Base-by-base conservation (phyloP, 2,329 filamentous ascomycete genomes). In the Fusarium sp. region DNA sequence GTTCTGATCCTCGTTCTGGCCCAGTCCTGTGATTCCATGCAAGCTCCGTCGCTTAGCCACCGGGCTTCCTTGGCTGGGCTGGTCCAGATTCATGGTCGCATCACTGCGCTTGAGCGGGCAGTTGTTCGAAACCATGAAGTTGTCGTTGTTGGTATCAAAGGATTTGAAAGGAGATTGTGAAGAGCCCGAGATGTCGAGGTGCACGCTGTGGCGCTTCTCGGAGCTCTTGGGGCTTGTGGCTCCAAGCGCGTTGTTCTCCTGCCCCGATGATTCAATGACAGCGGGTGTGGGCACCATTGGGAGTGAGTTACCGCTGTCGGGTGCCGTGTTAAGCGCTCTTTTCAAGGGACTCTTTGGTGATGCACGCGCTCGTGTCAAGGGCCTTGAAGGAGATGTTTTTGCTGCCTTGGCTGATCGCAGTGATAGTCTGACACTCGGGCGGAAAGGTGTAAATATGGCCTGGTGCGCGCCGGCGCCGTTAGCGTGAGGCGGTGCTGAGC, bases 81-180 rank as follows among this genome's bases (percentile, higher is more conserved):
- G 93, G 78, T 97, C 95, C 58, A 97, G 85, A 79, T 94, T 95
- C 93, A 97, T 96, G 61, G 93, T 92, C 50, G 94, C 93, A 85
- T 98, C 96, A 80, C 93, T 96, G 77, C 97, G 92, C 87, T 98
- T 98, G 76, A 98, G 85, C 6, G 96, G 95, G 80, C 96, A 98
- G 7, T 93, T 91, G 37, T 77, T 80, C 38, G 80, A 74, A 57
- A 78, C 73, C 80, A 81, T 81, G 63, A 76, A 78, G 64, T 71
- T 70, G 33, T 83, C 80, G 60, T 64, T 76, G 57, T 83, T 85
- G 20, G 81, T 81, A 61, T 90, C 89, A 17, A 86, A 79, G n/a
- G 89, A 81, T 72, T 88, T 88, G 50, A 88, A 82, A 15, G 85
- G 82, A 69, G 86, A 84, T 71, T 88, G 86, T 4, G 88, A 86